These are phyloP conservation scores for Claviceps sp. DNA, from an alignment of 2,329 filamentous ascomycete genomes.

Conservation along the genomic window DNA sequence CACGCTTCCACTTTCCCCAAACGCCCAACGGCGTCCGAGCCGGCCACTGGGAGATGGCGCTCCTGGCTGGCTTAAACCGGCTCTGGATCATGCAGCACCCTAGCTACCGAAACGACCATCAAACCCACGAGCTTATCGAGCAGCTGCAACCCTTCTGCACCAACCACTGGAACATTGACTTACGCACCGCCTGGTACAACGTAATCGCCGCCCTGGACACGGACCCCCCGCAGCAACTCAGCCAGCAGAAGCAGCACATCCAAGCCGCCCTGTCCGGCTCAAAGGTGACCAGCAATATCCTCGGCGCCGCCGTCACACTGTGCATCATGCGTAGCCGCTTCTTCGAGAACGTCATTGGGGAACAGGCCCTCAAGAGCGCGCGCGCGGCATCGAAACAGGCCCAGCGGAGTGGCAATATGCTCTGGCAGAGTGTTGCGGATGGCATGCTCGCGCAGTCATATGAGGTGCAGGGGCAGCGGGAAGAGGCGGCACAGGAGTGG, in stretches of 20 bases:
- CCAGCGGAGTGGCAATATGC: slow-evolving; percentile 52
- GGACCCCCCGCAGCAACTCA: slow-evolving; percentile 50
- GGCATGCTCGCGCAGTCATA: slow-evolving; percentile 65
- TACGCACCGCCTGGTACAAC: slow-evolving; percentile 66
- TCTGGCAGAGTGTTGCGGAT: slow-evolving; percentile 72
- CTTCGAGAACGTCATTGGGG: slow-evolving; percentile 70
- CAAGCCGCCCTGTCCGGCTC: slow-evolving; percentile 58
- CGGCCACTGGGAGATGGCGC: slow-evolving; percentile 47
- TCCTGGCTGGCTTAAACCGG: slow-evolving; percentile 54
- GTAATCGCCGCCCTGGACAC: slow-evolving; percentile 55
- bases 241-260: slow-evolving; percentile 67
- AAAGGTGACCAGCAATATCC: slow-evolving; percentile 57
- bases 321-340: slow-evolving; percentile 75
- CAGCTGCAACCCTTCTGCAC: slow-evolving; percentile 54
- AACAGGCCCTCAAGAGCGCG: slow-evolving; percentile 66
- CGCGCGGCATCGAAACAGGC: slow-evolving; percentile 56
- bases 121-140: slow-evolving; percentile 48
- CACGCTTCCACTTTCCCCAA: slow-evolving; percentile 36
- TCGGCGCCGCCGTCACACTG: slow-evolving; percentile 71
- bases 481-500: slow-evolving; percentile 27
- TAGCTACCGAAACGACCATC: slow-evolving; percentile 39
- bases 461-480: slow-evolving; percentile 54
- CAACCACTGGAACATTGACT: slow-evolving; percentile 58
- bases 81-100: slow-evolving; percentile 60
- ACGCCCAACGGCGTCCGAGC: slow-evolving; percentile 29